Base-by-base conservation (phyloP, 257 asterid genomes). In the Haberlea rhodopensis region DNA sequence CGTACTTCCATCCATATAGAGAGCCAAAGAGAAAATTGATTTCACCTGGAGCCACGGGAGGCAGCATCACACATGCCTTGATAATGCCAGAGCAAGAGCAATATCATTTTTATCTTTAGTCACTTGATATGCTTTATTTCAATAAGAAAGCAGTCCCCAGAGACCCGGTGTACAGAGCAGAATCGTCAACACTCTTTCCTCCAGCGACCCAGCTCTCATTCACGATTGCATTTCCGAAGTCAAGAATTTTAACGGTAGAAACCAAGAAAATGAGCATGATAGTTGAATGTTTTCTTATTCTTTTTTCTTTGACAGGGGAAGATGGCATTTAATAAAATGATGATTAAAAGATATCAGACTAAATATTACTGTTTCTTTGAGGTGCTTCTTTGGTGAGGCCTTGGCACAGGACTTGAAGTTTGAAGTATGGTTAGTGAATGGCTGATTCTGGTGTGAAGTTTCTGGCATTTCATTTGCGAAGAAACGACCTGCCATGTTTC, bases 61-160 rank as follows among this genome's bases (percentile, higher is more conserved):
- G 88, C 89, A 75, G 75, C 54, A 8, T 81, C 81, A 65, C n/a
- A n/a, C 97, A 90, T 23, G 89, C 83, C 66, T 75, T 78, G 31
- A 84, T 78, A 24, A 84, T 88, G 63, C 80, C 79, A 63, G 84
- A 81, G 69, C 84, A 86, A 83, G 66, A 68, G 65, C 70, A 68
- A 86, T 91, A 71, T 91, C 84, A 59, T 63, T 80, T 63, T 73
- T 80, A 62, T 81, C 78, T 18, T 73, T 75, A 4, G 84, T 76
- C 61, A 82, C 75, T 69, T 80, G 85, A 70, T 84, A 88, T 66
- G 96, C 82, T 79, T 81, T 91, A 37, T 88, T n/a, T 88, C 76
- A 91, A 26, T 82, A 91, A 81, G 73, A 84, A 77, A 79, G 97
- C 94, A 71, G 89, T 86, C 28, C 97, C 97, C 16, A 91, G 26